Conservation (phyloP, 2,329 filamentous ascomycete species). For the Clonostachys rhizophaga region DNA sequence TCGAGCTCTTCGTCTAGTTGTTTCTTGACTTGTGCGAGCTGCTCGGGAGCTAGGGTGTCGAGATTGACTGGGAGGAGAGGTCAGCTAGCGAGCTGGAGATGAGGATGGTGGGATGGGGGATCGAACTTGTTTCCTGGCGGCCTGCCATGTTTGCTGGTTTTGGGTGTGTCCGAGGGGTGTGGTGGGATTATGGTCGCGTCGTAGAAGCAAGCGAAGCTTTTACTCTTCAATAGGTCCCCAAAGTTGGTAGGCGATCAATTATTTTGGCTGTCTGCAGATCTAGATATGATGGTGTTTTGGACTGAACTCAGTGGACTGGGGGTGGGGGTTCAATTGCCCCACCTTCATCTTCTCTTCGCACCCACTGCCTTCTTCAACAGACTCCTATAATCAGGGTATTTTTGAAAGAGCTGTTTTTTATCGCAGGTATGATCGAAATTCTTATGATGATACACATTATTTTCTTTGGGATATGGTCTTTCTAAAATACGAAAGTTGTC, state of each 20-base stretch:
- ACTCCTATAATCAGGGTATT: too few relatives aligned
- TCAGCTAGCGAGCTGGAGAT: not conserved
- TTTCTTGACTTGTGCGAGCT: conserved; percentile 89
- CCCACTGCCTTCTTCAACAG: not conserved
- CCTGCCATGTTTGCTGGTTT: conserved; percentile 6
- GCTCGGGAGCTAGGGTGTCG: conserved; percentile 72
- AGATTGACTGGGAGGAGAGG: conserved; percentile 48
- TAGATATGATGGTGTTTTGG: not conserved
- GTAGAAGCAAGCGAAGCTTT: too few relatives aligned
- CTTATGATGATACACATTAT: too few relatives aligned
- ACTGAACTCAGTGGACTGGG: not conserved
- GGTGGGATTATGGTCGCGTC: too few relatives aligned
- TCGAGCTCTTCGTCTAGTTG: conserved; percentile 95
- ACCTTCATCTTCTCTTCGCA: not conserved
- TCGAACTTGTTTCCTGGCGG: conserved; percentile 23
- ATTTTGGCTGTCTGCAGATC: not conserved
- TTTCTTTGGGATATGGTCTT: too few relatives aligned
- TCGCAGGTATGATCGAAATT: too few relatives aligned
- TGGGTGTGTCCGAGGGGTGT: not conserved
- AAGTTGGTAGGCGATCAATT: too few relatives aligned
- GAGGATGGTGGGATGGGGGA: not conserved
- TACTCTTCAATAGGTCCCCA: too few relatives aligned
- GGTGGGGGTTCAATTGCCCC: not conserved
- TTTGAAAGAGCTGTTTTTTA: too few relatives aligned
- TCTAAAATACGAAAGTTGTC: too few relatives aligned